A percentile compares a stretch with the other conserved stretches of the same genome.
Evolutionary conservation across 1,284 basidiomycete species (phyloP).

Genomic region (Ustilago crameri): DNA sequence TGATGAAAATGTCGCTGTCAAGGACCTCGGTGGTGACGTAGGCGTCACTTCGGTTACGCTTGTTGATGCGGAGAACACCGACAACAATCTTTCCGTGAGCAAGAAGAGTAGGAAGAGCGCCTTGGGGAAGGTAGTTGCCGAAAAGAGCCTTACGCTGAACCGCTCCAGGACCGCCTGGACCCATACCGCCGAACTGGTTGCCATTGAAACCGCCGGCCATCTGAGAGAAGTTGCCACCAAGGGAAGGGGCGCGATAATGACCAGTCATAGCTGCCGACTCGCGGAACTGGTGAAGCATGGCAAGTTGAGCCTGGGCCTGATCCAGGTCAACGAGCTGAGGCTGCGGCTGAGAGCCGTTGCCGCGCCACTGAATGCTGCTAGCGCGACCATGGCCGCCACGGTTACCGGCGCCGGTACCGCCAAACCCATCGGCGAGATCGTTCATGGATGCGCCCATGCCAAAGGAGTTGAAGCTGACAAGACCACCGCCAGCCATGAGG

Average conservation of each 20-base stretch:
- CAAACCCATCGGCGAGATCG: conserved; percentile 64
- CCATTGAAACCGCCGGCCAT: conserved; percentile 72
- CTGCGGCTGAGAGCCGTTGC: conserved; percentile 35
- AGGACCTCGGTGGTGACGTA: conserved; percentile 99
- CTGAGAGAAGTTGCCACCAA: conserved; percentile 92
- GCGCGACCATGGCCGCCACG: conserved; percentile 44
- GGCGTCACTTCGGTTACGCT: conserved; percentile 97
- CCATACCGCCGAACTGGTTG: conserved; percentile 72
- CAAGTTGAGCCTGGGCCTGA: conserved; percentile 84
- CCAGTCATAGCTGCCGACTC: conserved; percentile 77
- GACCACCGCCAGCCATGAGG: conserved; percentile 65
- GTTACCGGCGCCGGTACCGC: conserved; percentile 44
- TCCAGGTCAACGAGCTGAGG: conserved; percentile 66
- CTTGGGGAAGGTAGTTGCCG: conserved; percentile 97
- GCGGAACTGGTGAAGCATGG: conserved; percentile 95
- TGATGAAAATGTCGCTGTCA: conserved; percentile 92
- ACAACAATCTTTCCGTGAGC: conserved; percentile 99
- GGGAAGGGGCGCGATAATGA: conserved; percentile 95
- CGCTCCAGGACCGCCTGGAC: conserved; percentile 68
- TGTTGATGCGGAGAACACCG: conserved; percentile 96
- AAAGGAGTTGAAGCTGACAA: conserved; percentile 56
- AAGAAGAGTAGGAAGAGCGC: conserved; percentile 92
- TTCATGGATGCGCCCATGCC: conserved; percentile 46
- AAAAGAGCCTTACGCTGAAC: conserved; percentile 98
- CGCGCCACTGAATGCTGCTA: conserved; percentile 52